Base-by-base conservation (phyloP, 768 basidiomycete species). In the Tylopilus felleus region DNA sequence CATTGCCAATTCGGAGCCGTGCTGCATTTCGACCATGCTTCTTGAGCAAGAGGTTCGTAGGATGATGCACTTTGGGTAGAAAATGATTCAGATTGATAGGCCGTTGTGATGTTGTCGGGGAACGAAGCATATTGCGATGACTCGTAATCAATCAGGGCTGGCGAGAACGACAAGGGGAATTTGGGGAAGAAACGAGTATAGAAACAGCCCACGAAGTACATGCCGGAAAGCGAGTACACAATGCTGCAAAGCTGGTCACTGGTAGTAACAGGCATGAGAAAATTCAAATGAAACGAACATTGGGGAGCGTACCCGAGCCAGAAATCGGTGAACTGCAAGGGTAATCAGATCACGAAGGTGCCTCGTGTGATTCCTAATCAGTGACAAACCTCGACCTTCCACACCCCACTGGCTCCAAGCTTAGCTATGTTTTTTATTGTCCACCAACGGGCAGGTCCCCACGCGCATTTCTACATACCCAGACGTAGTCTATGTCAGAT, bases 191-290 rank as follows among this genome's bases (percentile, higher is more conserved):
- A 58, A 21, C 10, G 60, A 6, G 73, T 71, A 61, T 95, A 95
- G 7, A 84, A 77, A 63, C 96, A 98, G 1, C 72, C 83, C 53
- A 95, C 71, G 59, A 88, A 81, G 69, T 81, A 88, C 8, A 93
- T 62, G 62, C 86, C 85, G 16, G 86, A 81, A 8, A 95, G 68
- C 0, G 86, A 80, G 71, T 88, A 95, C 5, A 78, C 71, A 31
- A 97, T 75, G 58, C 88, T 92, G 72, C 88, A 90, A 62, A 90
- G 79, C 60, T 92, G 89, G 63, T 93, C 91, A 8, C 89, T 91
- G 62, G 33, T 23, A 33, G 23, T 7, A 12, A 53, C 9, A 29
- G 19, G 6, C 1, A 49, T 66, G 47, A 65, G 54, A 50, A 10
- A 5, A n/a, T 22, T 39, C 38, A 6, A 5, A 5, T 38, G 33